These are phyloP conservation scores for Clonostachys chloroleuca DNA, from an alignment of 2,329 filamentous ascomycete genomes.

Conservation along the genomic window DNA sequence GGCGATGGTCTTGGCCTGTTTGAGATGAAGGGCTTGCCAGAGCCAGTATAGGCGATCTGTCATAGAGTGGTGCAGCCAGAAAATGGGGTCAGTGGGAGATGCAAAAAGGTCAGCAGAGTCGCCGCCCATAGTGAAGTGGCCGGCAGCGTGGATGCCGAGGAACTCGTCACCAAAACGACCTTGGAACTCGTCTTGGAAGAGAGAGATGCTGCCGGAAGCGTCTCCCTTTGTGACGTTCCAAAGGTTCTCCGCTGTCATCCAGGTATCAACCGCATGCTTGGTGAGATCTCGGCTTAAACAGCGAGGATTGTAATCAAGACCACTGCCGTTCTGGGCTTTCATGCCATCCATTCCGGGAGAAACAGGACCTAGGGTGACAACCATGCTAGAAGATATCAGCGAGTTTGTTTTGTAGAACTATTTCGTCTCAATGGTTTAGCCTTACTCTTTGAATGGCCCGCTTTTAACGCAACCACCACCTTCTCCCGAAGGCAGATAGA, in stretches of 20 bases:
- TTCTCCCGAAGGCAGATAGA: conserved; percentile 36
- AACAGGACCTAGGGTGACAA: conserved; percentile 20
- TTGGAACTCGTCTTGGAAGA: conserved; percentile 19
- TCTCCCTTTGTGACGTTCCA: conserved; percentile 1
- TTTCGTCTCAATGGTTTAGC: background rate
- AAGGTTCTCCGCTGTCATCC: conserved; percentile 9
- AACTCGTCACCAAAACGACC: conserved; percentile 13
- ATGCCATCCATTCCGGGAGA: background rate
- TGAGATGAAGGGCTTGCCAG: conserved; percentile 9
- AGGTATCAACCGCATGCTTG: conserved; percentile 2
- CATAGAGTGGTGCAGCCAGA: conserved; percentile 15
- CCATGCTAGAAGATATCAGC: conserved; percentile 5
- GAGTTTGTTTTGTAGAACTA: too few species aligned
- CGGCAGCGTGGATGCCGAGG: conserved; percentile 28
- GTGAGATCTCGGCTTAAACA: conserved; percentile 32
- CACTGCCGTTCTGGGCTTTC: conserved; percentile 5
- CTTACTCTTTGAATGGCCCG: conserved; percentile 45
- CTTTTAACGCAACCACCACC: conserved; percentile 49
- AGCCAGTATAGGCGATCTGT: conserved; percentile 11
- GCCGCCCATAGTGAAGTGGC: conserved; percentile 36
- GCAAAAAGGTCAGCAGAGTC: conserved; percentile 16
- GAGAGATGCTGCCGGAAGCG: background rate
- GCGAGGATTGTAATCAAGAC: conserved; percentile 32
- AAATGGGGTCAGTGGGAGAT: conserved; percentile 17
- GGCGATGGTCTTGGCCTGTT: conserved; percentile 7